Evolutionary conservation across 2,329 filamentous ascomycete species (phyloP).

Genomic region (Fusarium staphyleae): DNA sequence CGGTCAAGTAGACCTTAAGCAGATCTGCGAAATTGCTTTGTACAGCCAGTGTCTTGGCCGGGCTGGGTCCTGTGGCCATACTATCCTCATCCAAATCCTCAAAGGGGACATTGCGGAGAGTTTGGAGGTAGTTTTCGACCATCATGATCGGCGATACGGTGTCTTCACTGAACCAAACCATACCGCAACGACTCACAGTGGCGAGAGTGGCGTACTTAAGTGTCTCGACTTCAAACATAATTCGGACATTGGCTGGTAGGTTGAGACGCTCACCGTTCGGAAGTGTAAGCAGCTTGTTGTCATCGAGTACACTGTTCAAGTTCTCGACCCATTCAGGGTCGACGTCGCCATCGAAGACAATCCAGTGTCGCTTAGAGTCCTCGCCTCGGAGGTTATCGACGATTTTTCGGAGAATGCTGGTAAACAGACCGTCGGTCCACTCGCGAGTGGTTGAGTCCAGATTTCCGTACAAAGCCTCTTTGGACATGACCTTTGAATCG

Average conservation of each 20-base stretch:
- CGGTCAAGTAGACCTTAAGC: constrained; percentile 75
- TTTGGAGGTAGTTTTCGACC: constrained; percentile 88
- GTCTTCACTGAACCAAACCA: constrained; percentile 99
- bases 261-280: constrained; percentile 98
- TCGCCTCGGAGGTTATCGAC: constrained; percentile 98
- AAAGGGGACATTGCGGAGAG: constrained; percentile 81
- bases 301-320: constrained; percentile 97
- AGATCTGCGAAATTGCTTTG: constrained; percentile 83
- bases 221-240: constrained; percentile 99
- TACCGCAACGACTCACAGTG: constrained; percentile 99
- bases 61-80: constrained; percentile 75
- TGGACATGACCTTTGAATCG: constrained; percentile 99
- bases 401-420: constrained; percentile 96
- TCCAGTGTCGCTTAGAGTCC: constrained; percentile 97
- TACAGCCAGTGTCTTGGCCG: constrained; percentile 78
- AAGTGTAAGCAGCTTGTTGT: constrained; percentile 96
- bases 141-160: constrained; percentile 94
- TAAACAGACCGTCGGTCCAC: constrained; percentile 99
- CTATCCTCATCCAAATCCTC: constrained; percentile 96
- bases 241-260: constrained; percentile 90
- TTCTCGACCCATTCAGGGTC: constrained; percentile 99
- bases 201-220: constrained; percentile 96
- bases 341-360: constrained; percentile 98
- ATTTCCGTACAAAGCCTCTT: constrained; percentile 94
- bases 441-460: constrained; percentile 96